Percentiles rank a stretch among this genome's conserved stretches.
phyloP scores from a whole-genome alignment of 345 rosid species.

The Crucihimalaya himalaica region DNA sequence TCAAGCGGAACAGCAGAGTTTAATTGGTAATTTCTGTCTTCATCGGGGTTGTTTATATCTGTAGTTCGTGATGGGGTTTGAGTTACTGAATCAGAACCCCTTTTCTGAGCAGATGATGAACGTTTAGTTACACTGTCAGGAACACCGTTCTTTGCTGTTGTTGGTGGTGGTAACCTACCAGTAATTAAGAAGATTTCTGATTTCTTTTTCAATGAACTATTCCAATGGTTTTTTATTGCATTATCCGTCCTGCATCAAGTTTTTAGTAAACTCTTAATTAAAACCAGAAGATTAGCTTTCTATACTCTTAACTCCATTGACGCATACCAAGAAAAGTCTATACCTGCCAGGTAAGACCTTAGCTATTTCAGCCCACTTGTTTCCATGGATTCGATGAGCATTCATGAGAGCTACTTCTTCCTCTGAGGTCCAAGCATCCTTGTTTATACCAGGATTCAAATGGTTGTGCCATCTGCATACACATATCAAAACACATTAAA shows the following conservation, averaged over 20 bases:
- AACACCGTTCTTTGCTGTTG: conserved; percentile 49
- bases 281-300: neutral
- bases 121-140: conserved; percentile 50
- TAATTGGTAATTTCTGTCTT: conserved; percentile 49
- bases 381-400: conserved; percentile 75
- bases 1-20: conserved; percentile 47
- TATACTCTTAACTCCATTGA: neutral
- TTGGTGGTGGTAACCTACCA: conserved; percentile 84
- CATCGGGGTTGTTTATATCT: conserved; percentile 49
- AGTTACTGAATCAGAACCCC: conserved; percentile 54
- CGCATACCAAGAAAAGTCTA: neutral
- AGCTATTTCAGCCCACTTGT: conserved; percentile 99
- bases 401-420: conserved; percentile 85
- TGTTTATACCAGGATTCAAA: conserved; percentile 92
- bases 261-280: conserved; percentile 6
- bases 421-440: conserved; percentile 90
- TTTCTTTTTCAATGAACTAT: conserved; percentile 95
- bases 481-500: conserved; percentile 26
- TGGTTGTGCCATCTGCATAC: conserved; percentile 97
- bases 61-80: conserved; percentile 54
- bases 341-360: conserved; percentile 99
- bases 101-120: conserved; percentile 39
- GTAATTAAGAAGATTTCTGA: conserved; percentile 69
- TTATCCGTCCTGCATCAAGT: conserved; percentile 79
- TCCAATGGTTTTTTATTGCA: conserved; percentile 97